phyloP scores from a whole-genome alignment of 2,329 filamentous ascomycete species.

The Fusarium incarnatum region DNA sequence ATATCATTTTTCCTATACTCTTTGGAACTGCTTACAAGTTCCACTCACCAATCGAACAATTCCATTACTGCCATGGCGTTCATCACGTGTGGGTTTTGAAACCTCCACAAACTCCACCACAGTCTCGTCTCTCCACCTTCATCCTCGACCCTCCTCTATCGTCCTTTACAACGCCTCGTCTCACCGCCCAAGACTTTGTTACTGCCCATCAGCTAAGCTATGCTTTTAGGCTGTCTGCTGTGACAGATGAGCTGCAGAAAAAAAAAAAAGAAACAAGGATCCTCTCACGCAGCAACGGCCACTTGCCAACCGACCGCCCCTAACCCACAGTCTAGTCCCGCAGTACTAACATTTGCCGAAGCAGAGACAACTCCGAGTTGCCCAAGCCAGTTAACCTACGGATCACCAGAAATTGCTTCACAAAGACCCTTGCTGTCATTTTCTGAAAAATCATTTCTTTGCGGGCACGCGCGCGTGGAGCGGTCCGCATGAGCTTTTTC shows the following conservation, averaged over 20 bases:
- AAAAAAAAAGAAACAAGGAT: slow-evolving; percentile 6
- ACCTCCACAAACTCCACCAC: slow-evolving; percentile 23
- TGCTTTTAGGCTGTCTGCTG: background rate
- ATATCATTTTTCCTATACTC: background rate
- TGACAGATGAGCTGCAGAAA: slow-evolving; percentile 27
- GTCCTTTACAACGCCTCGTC: slow-evolving; percentile 6
- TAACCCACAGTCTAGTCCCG: slow-evolving; percentile 29
- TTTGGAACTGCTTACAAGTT: background rate
- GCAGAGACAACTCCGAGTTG: background rate
- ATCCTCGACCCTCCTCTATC: background rate
- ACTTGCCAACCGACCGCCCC: slow-evolving; percentile 8
- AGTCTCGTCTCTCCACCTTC: background rate
- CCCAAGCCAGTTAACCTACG: background rate
- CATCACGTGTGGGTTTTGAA: slow-evolving; percentile 31
- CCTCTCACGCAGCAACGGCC: slow-evolving; percentile 1
- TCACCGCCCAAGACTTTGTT: slow-evolving; percentile 29
- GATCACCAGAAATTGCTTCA: slow-evolving; percentile 11
- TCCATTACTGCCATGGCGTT: slow-evolving; percentile 18
- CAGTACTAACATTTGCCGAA: slow-evolving; percentile 17
- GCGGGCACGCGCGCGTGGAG: slow-evolving; percentile 38
- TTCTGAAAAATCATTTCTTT: background rate
- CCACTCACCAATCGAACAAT: background rate
- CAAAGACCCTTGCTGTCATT: background rate
- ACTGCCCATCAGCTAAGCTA: too few relatives aligned
- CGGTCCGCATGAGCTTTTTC: slow-evolving; percentile 43